Conservation (phyloP, 1,284 basidiomycete species). For the Neotropicomus parvogracilis region DNA sequence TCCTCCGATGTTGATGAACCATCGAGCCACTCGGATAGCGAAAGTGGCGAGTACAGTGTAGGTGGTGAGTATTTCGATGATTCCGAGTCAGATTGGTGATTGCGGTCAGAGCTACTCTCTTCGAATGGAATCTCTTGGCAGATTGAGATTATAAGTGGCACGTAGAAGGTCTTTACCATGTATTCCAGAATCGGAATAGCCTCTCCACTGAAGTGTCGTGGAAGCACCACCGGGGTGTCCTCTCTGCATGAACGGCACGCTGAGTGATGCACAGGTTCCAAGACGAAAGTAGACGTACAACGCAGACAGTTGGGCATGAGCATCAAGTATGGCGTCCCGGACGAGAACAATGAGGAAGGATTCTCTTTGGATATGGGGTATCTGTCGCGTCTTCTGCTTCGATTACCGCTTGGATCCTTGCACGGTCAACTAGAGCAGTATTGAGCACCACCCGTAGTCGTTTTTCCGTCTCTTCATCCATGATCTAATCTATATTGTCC, state of each 20-base stretch:
- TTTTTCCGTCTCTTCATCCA: not conserved
- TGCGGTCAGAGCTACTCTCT: not conserved
- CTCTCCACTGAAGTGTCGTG: conserved; percentile 9
- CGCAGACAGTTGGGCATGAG: no score
- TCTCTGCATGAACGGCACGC: not conserved
- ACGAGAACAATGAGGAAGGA: conserved; percentile 8
- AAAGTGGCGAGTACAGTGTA: no score
- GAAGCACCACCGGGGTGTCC: conserved; percentile 6
- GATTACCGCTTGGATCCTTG: conserved; percentile 9
- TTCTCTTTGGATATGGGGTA: conserved; percentile 3
- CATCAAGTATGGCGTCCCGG: conserved; percentile 3
- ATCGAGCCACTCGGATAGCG: no score
- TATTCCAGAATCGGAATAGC: conserved; percentile 7
- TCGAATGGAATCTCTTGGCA: not conserved
- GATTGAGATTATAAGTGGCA: conserved; percentile 5
- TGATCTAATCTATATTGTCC: not conserved
- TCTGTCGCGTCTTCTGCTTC: conserved; percentile 2
- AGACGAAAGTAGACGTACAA: no score
- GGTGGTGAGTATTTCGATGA: not conserved
- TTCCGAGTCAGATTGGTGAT: not conserved
- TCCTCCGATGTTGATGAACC: no score
- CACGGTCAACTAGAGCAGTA: conserved; percentile 4
- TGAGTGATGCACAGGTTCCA: not conserved
- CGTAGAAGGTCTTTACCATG: conserved; percentile 1
- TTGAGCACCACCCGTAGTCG: conserved; percentile 1